Conservation (phyloP, 1,139 yeast genomes). For the Yamadazyma aaseri region DNA sequence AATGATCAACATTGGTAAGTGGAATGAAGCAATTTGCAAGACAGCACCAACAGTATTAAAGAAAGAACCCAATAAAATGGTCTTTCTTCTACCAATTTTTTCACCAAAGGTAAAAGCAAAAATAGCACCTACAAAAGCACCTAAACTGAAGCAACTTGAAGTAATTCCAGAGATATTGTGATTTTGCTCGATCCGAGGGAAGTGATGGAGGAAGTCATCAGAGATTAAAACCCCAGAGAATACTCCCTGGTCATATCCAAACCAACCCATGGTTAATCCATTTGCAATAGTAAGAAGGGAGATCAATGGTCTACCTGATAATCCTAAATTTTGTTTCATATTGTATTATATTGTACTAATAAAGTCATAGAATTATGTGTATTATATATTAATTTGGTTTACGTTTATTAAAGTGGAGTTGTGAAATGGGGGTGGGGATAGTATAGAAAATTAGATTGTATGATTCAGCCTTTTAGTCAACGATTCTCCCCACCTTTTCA, state of each 20-base stretch:
- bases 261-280: conserved; percentile 23
- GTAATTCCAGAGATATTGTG: conserved; percentile 41
- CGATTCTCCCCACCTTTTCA: too few relatives aligned
- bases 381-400: too few relatives aligned
- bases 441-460: too few relatives aligned
- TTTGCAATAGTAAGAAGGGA: conserved; percentile 14
- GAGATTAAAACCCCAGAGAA: conserved; percentile 57
- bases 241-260: conserved; percentile 77
- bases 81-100: conserved; percentile 25
- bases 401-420: neutral
- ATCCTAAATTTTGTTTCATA: conserved; percentile 15
- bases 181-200: conserved; percentile 27
- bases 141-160: conserved; percentile 34
- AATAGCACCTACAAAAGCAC: conserved; percentile 31
- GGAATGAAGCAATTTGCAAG: conserved; percentile 24
- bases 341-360: too few relatives aligned
- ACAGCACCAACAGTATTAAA: conserved; percentile 27
- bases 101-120: conserved; percentile 28
- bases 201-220: conserved; percentile 28
- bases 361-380: neutral
- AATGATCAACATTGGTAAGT: conserved; percentile 23
- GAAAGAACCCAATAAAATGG: conserved; percentile 23
- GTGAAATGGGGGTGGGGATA: conserved; percentile 3
- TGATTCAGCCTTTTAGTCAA: too few relatives aligned
- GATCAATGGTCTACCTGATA: conserved; percentile 13